Conservation (phyloP, 2,329 filamentous ascomycete species). For the Penicillium sp. region DNA sequence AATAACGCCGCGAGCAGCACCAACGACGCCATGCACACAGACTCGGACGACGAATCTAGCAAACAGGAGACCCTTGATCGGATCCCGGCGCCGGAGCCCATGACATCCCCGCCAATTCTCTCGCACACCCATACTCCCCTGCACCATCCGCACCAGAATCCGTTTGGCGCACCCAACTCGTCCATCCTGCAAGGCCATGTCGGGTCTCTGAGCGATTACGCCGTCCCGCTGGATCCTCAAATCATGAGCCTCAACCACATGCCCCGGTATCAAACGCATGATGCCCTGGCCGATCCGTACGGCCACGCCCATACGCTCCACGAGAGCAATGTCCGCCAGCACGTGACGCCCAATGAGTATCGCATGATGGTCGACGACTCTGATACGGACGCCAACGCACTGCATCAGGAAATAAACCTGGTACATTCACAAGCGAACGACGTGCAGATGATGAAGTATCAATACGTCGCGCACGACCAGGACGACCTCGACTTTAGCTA, state of each 20-base stretch:
- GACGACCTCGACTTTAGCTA: slow-evolving; percentile 34
- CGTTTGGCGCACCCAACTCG: slow-evolving; percentile 37
- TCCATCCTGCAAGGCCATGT: slow-evolving; percentile 42
- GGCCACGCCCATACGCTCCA: slow-evolving; percentile 38
- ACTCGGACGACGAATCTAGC: slow-evolving; percentile 18
- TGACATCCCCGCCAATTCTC: slow-evolving; percentile 27
- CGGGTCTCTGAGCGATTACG: slow-evolving; percentile 48
- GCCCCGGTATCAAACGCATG: slow-evolving; percentile 45
- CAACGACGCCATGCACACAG: not conserved
- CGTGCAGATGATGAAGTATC: slow-evolving; percentile 46
- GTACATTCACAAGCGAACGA: slow-evolving; percentile 46
- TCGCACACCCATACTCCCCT: slow-evolving; percentile 29
- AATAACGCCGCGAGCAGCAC: slow-evolving; percentile 30
- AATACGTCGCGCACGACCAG: slow-evolving; percentile 45
- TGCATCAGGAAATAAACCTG: slow-evolving; percentile 46
- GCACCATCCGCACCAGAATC: slow-evolving; percentile 34
- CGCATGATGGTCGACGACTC: slow-evolving; percentile 50
- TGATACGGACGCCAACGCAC: slow-evolving; percentile 37
- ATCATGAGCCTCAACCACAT: slow-evolving; percentile 60
- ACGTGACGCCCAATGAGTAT: slow-evolving; percentile 43
- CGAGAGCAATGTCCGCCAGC: slow-evolving; percentile 41
- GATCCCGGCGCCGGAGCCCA: slow-evolving; percentile 13
- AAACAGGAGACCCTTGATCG: slow-evolving; percentile 6
- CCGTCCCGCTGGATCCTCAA: slow-evolving; percentile 65
- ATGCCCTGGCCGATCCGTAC: slow-evolving; percentile 42